Percentiles rank a stretch among this genome's conserved stretches.
These are phyloP conservation scores for Amanita pallidorosea DNA, from an alignment of 768 basidiomycete species.

Conservation along the genomic window DNA sequence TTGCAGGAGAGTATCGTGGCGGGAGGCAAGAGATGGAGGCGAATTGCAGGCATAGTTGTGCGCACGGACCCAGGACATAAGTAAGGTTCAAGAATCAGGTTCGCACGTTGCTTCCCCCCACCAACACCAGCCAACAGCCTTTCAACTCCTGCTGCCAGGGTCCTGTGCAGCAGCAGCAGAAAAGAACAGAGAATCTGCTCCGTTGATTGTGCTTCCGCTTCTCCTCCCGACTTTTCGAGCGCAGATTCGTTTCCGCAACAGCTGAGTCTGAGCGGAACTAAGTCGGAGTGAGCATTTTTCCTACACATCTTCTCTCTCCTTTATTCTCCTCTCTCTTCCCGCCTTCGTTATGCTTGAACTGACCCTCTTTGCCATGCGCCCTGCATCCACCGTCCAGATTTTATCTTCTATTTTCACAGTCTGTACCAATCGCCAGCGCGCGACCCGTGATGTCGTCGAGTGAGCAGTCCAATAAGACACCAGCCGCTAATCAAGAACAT, in stretches of 20 bases:
- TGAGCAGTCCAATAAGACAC: conserved; percentile 22
- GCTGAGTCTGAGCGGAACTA: conserved; percentile 19
- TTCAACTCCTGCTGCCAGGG: conserved; percentile 2
- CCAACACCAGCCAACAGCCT: conserved; percentile 5
- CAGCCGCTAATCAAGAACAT: conserved; percentile 19
- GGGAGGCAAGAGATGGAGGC: background rate
- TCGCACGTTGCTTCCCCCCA: conserved; percentile 14
- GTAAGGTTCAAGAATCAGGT: conserved; percentile 11
- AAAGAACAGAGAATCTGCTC: background rate
- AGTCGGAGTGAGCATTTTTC: conserved; percentile 36
- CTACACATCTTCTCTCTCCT: conserved; percentile 12
- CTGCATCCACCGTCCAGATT: background rate
- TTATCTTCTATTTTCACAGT: background rate
- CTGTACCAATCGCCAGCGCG: background rate
- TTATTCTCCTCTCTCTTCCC: conserved; percentile 3
- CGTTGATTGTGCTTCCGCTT: background rate
- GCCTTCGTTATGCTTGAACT: conserved; percentile 5
- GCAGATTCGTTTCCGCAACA: conserved; percentile 6
- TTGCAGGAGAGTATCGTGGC: background rate
- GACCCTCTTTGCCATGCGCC: conserved; percentile 6
- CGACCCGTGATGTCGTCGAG: conserved; percentile 15
- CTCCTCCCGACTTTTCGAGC: conserved; percentile 4
- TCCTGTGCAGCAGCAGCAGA: background rate
- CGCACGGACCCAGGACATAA: conserved; percentile 4
- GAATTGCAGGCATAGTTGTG: background rate